phyloP scores from a whole-genome alignment of 495 filamentous ascomycete genomes.

The Letharia columbiana region DNA sequence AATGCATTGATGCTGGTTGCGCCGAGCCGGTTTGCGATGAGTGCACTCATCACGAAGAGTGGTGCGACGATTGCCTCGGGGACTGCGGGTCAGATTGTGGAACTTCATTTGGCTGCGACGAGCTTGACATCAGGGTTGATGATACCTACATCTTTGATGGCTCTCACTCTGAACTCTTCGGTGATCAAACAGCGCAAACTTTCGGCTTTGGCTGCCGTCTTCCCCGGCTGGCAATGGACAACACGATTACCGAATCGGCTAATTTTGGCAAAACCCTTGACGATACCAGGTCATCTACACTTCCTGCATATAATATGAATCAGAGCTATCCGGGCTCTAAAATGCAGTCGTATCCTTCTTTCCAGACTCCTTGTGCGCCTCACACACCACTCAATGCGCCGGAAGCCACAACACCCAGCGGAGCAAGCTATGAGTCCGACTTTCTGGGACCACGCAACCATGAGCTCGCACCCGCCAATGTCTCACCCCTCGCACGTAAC shows the following conservation, averaged over 20 bases:
- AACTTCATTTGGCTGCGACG: not conserved
- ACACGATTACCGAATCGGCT: not conserved
- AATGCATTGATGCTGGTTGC: not conserved
- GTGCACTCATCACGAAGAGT: not conserved
- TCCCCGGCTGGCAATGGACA: conserved; percentile 2
- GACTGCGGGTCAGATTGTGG: not conserved
- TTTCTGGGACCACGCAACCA: not conserved
- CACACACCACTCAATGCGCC: not conserved
- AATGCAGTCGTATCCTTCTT: not conserved
- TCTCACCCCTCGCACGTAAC: not conserved
- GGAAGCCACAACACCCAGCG: not conserved
- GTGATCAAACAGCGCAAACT: conserved; percentile 10
- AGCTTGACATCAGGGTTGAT: not conserved
- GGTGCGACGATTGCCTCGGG: not conserved
- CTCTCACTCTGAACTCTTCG: conserved; percentile 10
- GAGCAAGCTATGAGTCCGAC: not conserved
- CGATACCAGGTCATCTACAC: not conserved
- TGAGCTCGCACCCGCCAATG: not conserved
- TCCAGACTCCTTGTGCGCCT: not conserved
- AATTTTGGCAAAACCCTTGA: not conserved
- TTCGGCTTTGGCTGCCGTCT: conserved; percentile 9
- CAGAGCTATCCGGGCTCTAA: not conserved
- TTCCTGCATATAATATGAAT: not conserved
- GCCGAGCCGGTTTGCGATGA: not conserved
- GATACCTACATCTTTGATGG: not conserved